These are phyloP conservation scores for Magnolia officinalis DNA, from an alignment of 164 flowering plant species.

Conservation along the genomic window DNA sequence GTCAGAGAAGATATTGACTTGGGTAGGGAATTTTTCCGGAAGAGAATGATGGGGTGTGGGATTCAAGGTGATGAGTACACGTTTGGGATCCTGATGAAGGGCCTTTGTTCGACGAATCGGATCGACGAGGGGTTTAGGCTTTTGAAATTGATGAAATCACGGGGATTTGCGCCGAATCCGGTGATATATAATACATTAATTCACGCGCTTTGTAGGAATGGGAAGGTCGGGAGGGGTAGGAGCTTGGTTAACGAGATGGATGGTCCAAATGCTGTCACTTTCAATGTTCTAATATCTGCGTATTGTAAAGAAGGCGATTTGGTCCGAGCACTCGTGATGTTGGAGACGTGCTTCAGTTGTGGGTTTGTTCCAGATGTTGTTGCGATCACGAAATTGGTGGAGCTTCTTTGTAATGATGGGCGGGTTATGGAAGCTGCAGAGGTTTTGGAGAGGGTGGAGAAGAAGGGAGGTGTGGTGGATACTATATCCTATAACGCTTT, in stretches of 20 bases:
- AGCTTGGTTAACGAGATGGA: conserved; percentile 75
- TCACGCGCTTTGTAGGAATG: conserved; percentile 73
- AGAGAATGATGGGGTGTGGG: conserved; percentile 70
- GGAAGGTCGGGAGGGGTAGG: conserved; percentile 80
- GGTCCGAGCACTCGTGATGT: conserved; percentile 64
- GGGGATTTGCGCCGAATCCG: conserved; percentile 43
- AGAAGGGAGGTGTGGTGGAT: conserved; percentile 51
- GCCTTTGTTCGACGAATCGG: conserved; percentile 79
- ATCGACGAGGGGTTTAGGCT: conserved; percentile 81
- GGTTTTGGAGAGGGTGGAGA: conserved; percentile 61
- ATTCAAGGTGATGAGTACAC: conserved; percentile 73
- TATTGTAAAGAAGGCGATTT: conserved; percentile 64
- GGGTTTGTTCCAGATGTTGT: conserved; percentile 67
- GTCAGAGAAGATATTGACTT: conserved; percentile 83
- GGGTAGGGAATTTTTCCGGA: conserved; percentile 76
- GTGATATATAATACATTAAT: conserved; percentile 80
- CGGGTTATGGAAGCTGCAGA: conserved; percentile 67
- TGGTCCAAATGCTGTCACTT: conserved; percentile 67
- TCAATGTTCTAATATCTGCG: conserved; percentile 61
- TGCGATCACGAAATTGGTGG: conserved; percentile 63
- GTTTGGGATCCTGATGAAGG: conserved; percentile 85
- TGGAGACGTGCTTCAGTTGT: conserved; percentile 59
- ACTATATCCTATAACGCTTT: conserved; percentile 66
- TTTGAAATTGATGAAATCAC: conserved; percentile 55
- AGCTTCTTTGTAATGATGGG: conserved; percentile 53